Evolutionary conservation across 495 filamentous ascomycete species (phyloP).

Genomic region (Podospora pseudocomata): DNA sequence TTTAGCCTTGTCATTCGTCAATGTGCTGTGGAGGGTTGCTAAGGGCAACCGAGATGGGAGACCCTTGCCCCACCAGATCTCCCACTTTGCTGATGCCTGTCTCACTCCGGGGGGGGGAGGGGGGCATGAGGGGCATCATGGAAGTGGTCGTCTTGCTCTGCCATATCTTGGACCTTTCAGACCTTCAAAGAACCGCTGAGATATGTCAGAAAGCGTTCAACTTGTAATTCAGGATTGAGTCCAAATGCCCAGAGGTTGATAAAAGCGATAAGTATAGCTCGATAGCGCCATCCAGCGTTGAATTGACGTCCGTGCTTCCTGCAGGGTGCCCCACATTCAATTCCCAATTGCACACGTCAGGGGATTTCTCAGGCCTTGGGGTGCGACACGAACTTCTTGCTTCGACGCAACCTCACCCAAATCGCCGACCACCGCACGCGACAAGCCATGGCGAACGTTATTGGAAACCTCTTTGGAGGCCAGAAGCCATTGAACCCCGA

Average conservation of each 20-base stretch:
- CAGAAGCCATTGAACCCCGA: slow-evolving; percentile 51
- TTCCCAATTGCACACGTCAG: slow-evolving; percentile 6
- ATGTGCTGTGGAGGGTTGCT: slow-evolving; percentile 13
- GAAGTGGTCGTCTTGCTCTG: not conserved
- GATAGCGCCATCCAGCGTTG: slow-evolving; percentile 9
- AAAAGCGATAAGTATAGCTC: not conserved
- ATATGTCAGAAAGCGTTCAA: not conserved
- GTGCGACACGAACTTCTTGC: not conserved
- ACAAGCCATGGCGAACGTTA: slow-evolving; percentile 60
- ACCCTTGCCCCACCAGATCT: not conserved
- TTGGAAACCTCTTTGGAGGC: slow-evolving; percentile 67
- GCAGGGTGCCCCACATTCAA: slow-evolving; percentile 3
- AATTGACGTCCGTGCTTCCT: not conserved
- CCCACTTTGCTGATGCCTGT: not conserved
- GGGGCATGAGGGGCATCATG: not conserved
- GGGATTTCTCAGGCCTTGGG: slow-evolving; percentile 6
- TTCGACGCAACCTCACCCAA: slow-evolving; percentile 1
- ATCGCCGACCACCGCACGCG: slow-evolving; percentile 15
- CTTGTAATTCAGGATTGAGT: not conserved
- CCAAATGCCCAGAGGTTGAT: not conserved
- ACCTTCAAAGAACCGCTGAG: too few species aligned
- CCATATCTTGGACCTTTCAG: too few species aligned
- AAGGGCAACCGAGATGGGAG: slow-evolving; percentile 18
- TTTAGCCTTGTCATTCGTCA: slow-evolving; percentile 16
- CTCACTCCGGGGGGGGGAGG: not conserved